These are phyloP conservation scores for Eutrema yunnanense DNA, from an alignment of 345 rosid genomes.

Conservation along the genomic window DNA sequence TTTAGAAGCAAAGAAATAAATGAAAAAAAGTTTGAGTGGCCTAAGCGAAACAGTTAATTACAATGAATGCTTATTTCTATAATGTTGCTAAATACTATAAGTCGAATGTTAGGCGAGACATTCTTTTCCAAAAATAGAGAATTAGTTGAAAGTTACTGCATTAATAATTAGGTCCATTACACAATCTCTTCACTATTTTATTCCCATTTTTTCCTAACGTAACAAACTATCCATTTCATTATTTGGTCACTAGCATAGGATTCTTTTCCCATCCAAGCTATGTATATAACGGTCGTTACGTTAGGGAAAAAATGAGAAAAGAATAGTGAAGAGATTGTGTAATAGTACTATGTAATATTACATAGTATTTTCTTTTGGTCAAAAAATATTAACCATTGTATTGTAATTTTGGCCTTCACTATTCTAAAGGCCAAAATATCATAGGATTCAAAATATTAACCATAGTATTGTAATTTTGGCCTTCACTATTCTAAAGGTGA, in stretches of 20 bases:
- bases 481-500: too few species aligned
- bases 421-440: too few species aligned
- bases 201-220: not conserved
- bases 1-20: slow-evolving; percentile 31
- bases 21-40: not conserved
- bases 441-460: too few species aligned
- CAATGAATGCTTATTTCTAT: not conserved
- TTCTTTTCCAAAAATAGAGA: slow-evolving; percentile 16
- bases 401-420: too few species aligned
- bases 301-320: too few species aligned
- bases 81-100: slow-evolving; percentile 2
- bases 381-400: too few species aligned
- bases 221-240: not conserved
- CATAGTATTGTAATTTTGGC: too few species aligned
- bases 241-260: slow-evolving; percentile 7
- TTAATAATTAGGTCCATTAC: slow-evolving; percentile 15
- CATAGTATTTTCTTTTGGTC: too few species aligned
- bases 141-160: slow-evolving; percentile 17
- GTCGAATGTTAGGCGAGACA: slow-evolving; percentile 24
- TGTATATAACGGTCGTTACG: not conserved
- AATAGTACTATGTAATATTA: too few species aligned
- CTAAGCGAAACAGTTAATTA: not conserved
- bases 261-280: not conserved
- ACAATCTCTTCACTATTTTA: slow-evolving; percentile 2
- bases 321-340: too few species aligned